These are phyloP conservation scores for Oenanthe sinensis DNA, from an alignment of 129 eudicot genomes.

Conservation along the genomic window DNA sequence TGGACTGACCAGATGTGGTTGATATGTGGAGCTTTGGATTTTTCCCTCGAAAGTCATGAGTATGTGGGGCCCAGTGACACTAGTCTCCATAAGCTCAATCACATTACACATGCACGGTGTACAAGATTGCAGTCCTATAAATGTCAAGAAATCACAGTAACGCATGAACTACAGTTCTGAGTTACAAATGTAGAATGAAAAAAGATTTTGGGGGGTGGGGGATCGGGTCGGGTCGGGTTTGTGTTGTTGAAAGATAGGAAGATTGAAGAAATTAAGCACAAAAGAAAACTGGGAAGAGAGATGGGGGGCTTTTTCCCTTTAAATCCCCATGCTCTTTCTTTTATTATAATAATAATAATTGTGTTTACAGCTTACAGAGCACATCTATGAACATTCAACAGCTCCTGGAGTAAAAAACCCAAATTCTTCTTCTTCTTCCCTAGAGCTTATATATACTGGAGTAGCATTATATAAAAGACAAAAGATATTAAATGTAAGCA, in stretches of 20 bases:
- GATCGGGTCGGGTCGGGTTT: no score
- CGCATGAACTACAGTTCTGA: background rate
- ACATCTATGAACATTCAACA: constrained; percentile 21
- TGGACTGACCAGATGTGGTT: no score
- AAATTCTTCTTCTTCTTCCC: constrained; percentile 23
- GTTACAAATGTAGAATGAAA: background rate
- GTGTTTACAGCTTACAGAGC: constrained; percentile 18
- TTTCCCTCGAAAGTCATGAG: background rate
- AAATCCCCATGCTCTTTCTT: constrained; percentile 16
- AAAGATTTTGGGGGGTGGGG: no score
- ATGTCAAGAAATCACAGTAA: background rate
- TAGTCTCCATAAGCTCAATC: constrained; percentile 10
- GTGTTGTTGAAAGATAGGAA: background rate
- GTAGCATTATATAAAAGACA: constrained; percentile 13
- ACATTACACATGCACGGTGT: constrained; percentile 9
- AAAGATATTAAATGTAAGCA: background rate
- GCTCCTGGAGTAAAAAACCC: background rate
- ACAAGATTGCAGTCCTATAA: background rate
- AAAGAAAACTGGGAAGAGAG: constrained; percentile 19
- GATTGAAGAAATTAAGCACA: background rate
- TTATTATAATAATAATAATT: constrained; percentile 17
- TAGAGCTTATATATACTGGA: constrained; percentile 19
- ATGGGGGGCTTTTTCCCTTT: constrained; percentile 6
- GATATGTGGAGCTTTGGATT: background rate
- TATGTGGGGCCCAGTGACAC: constrained; percentile 11